phyloP scores from a whole-genome alignment of 1,284 basidiomycete genomes.

The Caloboletus firmus region DNA sequence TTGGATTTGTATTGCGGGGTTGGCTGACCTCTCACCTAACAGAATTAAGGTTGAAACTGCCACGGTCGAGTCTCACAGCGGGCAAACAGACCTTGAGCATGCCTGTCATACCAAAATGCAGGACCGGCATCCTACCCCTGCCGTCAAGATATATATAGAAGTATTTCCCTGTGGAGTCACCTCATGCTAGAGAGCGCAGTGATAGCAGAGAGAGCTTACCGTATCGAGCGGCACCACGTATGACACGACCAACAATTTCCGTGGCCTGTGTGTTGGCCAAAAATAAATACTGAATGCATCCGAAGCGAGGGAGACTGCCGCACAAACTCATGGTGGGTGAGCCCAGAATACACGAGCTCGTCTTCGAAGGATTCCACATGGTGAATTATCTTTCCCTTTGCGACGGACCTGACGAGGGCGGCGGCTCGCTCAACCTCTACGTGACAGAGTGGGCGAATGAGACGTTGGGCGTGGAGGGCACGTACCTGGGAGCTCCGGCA shows the following conservation, averaged over 20 bases:
- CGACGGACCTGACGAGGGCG: constrained; percentile 55
- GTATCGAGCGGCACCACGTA: constrained; percentile 64
- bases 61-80: background rate
- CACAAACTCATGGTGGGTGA: constrained; percentile 66
- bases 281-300: constrained; percentile 1
- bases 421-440: constrained; percentile 76
- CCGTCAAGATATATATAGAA: constrained; percentile 75
- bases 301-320: constrained; percentile 24
- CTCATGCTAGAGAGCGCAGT: background rate
- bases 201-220: constrained; percentile 37
- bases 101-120: constrained; percentile 86
- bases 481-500: constrained; percentile 63
- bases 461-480: background rate
- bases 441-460: background rate
- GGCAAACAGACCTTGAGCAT: constrained; percentile 60
- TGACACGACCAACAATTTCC: constrained; percentile 58
- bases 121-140: constrained; percentile 60
- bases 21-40: constrained; percentile 61
- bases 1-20: constrained; percentile 65
- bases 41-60: background rate
- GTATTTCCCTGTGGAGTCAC: constrained; percentile 59
- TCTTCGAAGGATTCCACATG: constrained; percentile 66
- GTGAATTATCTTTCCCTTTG: constrained; percentile 56
- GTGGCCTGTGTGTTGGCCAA: constrained; percentile 45
- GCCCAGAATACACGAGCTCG: constrained; percentile 66